Evolutionary conservation across 768 basidiomycete genomes (phyloP).

Genomic region (Mycena vitilis): DNA sequence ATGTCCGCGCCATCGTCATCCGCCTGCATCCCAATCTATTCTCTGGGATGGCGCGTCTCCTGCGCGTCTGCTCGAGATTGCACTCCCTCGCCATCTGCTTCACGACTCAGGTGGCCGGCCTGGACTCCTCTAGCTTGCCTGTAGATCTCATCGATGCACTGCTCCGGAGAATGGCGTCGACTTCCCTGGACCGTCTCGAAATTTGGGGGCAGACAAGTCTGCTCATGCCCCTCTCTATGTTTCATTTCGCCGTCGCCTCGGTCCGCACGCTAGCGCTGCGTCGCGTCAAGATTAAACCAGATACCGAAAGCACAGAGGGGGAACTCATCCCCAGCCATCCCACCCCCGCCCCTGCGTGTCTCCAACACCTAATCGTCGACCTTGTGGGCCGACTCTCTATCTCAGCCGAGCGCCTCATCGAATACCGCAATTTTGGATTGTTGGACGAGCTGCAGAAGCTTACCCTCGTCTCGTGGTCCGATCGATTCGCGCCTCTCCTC

Average conservation of each 20-base stretch:
- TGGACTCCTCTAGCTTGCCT: not conserved
- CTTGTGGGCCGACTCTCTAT: not conserved
- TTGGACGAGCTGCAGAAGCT: not conserved
- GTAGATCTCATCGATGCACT: not conserved
- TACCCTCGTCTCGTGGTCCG: not conserved
- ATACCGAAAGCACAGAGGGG: not conserved
- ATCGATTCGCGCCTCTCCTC: slow-evolving; percentile 3
- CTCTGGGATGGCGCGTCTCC: not conserved
- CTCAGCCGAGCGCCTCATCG: not conserved
- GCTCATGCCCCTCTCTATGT: not conserved
- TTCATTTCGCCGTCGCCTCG: not conserved
- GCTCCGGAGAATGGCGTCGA: not conserved
- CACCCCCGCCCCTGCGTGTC: not conserved
- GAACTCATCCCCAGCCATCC: not conserved
- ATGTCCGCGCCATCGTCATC: not conserved
- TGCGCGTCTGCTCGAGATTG: slow-evolving; percentile 2
- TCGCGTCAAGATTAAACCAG: not conserved
- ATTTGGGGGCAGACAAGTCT: not conserved
- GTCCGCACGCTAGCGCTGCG: slow-evolving; percentile 1
- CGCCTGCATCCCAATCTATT: not conserved
- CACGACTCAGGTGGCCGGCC: not conserved
- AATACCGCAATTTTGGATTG: not conserved
- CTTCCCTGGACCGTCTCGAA: not conserved
- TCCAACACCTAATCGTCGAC: not conserved
- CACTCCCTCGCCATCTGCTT: not conserved